These are phyloP conservation scores for Schizopora paradoxa DNA, from an alignment of 1,284 basidiomycete genomes.

Conservation along the genomic window DNA sequence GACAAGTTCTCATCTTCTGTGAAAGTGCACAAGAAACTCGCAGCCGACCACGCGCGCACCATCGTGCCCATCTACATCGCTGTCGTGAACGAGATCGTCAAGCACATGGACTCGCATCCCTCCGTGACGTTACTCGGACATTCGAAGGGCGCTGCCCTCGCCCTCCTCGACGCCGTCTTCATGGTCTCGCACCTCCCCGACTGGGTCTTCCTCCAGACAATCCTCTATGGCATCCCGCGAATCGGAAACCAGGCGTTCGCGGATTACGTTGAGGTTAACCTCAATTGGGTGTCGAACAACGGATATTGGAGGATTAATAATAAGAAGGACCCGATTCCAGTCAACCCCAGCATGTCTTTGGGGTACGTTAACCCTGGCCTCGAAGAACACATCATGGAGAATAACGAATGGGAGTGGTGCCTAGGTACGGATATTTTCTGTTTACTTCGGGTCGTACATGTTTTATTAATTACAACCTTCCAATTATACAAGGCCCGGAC, in stretches of 20 bases:
- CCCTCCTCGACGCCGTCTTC: constrained; percentile 18
- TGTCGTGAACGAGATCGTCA: constrained; percentile 3
- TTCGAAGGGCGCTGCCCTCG: constrained; percentile 20
- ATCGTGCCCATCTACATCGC: constrained; percentile 16
- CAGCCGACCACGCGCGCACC: constrained; percentile 12
- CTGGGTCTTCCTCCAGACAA: constrained; percentile 13
- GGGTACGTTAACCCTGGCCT: constrained; percentile 31
- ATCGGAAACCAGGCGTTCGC: constrained; percentile 27
- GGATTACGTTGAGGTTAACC: constrained; percentile 20
- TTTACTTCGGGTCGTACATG: neutral
- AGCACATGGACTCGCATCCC: constrained; percentile 4
- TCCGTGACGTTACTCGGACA: constrained; percentile 12
- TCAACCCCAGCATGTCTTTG: constrained; percentile 30
- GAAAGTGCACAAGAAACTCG: constrained; percentile 19
- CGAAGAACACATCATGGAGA: constrained; percentile 31
- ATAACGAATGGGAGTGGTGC: constrained; percentile 26
- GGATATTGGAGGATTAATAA: constrained; percentile 31
- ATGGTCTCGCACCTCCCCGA: constrained; percentile 15
- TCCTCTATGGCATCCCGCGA: constrained; percentile 20
- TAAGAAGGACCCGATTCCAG: constrained; percentile 33
- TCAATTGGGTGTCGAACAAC: neutral
- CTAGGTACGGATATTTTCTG: constrained; percentile 19
- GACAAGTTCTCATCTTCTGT: constrained; percentile 7
- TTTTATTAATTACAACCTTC: too few relatives aligned
- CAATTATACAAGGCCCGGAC: neutral